These are phyloP conservation scores for Allomyces arbusculus DNA, from an alignment of 192 early-diverging fungal species.

Conservation along the genomic window DNA sequence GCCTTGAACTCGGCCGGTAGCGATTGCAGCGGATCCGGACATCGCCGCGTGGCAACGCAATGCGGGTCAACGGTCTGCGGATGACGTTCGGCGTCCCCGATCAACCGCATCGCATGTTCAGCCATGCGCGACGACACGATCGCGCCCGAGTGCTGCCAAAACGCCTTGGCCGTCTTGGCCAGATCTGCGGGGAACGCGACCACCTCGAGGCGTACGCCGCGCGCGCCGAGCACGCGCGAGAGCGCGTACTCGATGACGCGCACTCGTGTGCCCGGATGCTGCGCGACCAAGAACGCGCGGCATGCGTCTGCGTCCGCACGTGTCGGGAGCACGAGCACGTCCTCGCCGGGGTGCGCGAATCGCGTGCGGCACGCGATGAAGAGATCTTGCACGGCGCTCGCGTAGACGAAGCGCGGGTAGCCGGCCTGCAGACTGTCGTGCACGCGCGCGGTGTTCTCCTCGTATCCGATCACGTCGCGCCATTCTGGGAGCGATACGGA, in stretches of 20 bases:
- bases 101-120: constrained; percentile 49
- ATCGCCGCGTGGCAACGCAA: too few relatives aligned
- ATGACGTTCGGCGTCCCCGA: too few relatives aligned
- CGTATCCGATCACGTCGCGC: constrained; percentile 79
- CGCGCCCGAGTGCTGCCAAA: constrained; percentile 91
- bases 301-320: constrained; percentile 15
- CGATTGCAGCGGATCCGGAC: too few relatives aligned
- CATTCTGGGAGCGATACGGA: constrained; percentile 81
- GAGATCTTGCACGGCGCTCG: constrained; percentile 20
- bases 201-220: constrained; percentile 28
- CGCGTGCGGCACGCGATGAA: not conserved
- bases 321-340: constrained; percentile 13
- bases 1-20: constrained; percentile 5
- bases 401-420: constrained; percentile 88
- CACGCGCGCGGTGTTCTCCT: constrained; percentile 60
- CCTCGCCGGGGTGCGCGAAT: not conserved
- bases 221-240: constrained; percentile 22
- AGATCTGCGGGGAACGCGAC: constrained; percentile 54
- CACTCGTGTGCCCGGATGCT: constrained; percentile 5
- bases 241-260: constrained; percentile 49
- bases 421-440: constrained; percentile 51
- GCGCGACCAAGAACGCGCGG: constrained; percentile 30
- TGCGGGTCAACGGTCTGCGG: too few relatives aligned
- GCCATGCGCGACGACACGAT: constrained; percentile 74
- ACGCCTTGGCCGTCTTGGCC: constrained; percentile 63